A percentile compares a stretch with the other conserved stretches of the same genome.
phyloP scores from a whole-genome alignment of 164 flowering plant genomes.

The Sedum album region DNA sequence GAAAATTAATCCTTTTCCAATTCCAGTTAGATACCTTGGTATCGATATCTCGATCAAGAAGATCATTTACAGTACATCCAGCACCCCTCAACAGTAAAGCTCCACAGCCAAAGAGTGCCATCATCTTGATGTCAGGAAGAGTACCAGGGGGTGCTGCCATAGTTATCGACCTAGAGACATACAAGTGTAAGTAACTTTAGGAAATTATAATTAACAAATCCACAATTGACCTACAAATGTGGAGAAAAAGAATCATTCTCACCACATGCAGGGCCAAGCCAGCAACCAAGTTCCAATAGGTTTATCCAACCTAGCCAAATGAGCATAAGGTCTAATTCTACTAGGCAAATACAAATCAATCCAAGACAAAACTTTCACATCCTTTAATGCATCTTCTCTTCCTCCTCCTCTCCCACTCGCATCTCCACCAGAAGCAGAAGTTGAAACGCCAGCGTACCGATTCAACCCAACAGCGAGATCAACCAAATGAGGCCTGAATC shows the following conservation, averaged over 20 bases:
- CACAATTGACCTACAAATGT: background rate
- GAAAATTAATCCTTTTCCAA: background rate
- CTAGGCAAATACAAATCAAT: constrained; percentile 65
- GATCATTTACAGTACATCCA: constrained; percentile 95
- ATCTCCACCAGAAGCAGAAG: constrained; percentile 8
- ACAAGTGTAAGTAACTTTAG: background rate
- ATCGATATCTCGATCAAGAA: constrained; percentile 87
- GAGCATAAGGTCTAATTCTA: constrained; percentile 52
- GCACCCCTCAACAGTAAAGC: constrained; percentile 91
- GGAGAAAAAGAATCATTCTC: constrained; percentile 11
- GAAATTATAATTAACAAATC: background rate
- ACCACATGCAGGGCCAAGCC: constrained; percentile 99
- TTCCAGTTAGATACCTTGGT: constrained; percentile 32
- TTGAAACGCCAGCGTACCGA: constrained; percentile 1
- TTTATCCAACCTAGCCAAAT: constrained; percentile 85
- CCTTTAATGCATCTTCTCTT: background rate
- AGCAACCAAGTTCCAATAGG: constrained; percentile 98
- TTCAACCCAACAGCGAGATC: constrained; percentile 3
- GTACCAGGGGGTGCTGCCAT: constrained; percentile 76
- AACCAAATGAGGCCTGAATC: constrained; percentile 1
- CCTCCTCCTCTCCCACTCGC: background rate
- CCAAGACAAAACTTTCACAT: constrained; percentile 37
- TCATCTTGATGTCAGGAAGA: constrained; percentile 80
- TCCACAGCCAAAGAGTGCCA: constrained; percentile 80
- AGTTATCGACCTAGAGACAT: constrained; percentile 66